These are phyloP conservation scores for Geranium rotundifolium DNA, from an alignment of 345 rosid genomes.

Conservation along the genomic window DNA sequence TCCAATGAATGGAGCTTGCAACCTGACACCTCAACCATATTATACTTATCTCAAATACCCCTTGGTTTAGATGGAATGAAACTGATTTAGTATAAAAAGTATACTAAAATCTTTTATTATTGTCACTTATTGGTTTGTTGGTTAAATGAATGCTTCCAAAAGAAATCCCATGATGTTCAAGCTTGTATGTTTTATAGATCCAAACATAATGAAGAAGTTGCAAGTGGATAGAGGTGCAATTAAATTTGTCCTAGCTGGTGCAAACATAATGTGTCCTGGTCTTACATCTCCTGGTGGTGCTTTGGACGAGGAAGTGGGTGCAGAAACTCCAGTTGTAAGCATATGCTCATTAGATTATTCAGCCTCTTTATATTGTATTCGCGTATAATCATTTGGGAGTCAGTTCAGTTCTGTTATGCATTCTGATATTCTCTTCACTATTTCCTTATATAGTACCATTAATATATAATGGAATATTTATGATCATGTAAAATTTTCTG, in stretches of 20 bases:
- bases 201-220: slow-evolving; percentile 82
- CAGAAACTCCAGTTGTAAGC: slow-evolving; percentile 91
- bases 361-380: background rate
- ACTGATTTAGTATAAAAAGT: background rate
- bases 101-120: background rate
- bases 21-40: background rate
- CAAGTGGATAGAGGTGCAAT: slow-evolving; percentile 99
- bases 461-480: background rate
- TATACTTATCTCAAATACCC: background rate
- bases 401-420: background rate
- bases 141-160: background rate
- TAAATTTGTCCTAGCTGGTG: slow-evolving; percentile 90
- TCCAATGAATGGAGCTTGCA: background rate
- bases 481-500: background rate
- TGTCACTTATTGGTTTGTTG: background rate
- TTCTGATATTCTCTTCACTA: background rate
- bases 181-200: slow-evolving; percentile 39
- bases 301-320: slow-evolving; percentile 79
- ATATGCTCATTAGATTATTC: background rate
- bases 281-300: slow-evolving; percentile 96
- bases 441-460: background rate
- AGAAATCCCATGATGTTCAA: background rate
- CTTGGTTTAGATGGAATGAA: background rate
- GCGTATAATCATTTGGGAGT: background rate
- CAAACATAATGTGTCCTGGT: slow-evolving; percentile 99